A percentile compares a stretch with the other conserved stretches of the same genome.
Evolutionary conservation across 108 stramenopile genomes (phyloP).

Genomic region (Nannochloropsis salina): DNA sequence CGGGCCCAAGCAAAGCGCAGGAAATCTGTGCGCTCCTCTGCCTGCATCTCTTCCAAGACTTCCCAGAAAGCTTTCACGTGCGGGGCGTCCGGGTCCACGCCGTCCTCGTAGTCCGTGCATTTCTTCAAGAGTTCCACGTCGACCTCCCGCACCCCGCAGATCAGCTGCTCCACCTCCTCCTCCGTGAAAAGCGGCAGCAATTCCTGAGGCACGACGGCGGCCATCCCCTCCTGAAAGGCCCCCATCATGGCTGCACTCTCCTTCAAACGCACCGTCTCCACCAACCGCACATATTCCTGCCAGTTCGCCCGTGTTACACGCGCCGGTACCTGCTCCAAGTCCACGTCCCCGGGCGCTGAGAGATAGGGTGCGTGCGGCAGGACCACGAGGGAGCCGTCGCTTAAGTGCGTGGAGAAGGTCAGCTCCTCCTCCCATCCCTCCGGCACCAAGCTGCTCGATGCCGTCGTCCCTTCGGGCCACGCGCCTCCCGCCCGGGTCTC

Average conservation of each 20-base stretch:
- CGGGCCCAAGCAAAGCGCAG: slow-evolving; percentile 96
- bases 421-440: slow-evolving; percentile 30
- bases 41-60: slow-evolving; percentile 73
- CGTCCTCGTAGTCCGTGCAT: slow-evolving; percentile 91
- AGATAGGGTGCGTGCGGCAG: neutral
- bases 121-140: slow-evolving; percentile 80
- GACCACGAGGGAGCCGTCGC: slow-evolving; percentile 38
- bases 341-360: neutral
- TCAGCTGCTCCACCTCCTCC: slow-evolving; percentile 69
- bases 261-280: slow-evolving; percentile 34
- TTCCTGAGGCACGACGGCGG: slow-evolving; percentile 81
- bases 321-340: neutral
- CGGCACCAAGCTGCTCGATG: neutral
- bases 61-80: slow-evolving; percentile 86
- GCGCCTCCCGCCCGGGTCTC: neutral
- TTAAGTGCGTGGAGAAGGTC: slow-evolving; percentile 31
- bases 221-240: slow-evolving; percentile 77
- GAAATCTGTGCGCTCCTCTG: slow-evolving; percentile 74
- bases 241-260: slow-evolving; percentile 55
- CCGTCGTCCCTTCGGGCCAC: neutral
- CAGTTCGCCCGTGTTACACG: slow-evolving; percentile 53
- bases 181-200: slow-evolving; percentile 75
- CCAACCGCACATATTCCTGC: slow-evolving; percentile 57
- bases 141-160: slow-evolving; percentile 87
- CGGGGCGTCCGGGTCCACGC: slow-evolving; percentile 58